Evolutionary conservation across 305 asterid species (phyloP).

Genomic region (Fraxinus sp.): DNA sequence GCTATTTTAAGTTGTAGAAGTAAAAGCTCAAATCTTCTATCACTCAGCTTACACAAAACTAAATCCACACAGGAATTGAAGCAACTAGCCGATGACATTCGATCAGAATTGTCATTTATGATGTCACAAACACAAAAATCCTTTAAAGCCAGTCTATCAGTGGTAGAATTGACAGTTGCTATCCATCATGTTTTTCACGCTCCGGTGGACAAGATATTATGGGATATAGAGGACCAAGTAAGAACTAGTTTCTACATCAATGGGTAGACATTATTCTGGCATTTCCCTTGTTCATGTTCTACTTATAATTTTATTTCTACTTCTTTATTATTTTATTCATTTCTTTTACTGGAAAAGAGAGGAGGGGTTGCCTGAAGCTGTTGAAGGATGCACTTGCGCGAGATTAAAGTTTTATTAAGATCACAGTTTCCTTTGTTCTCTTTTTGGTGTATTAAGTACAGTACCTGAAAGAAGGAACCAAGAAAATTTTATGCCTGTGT

Average conservation of each 20-base stretch:
- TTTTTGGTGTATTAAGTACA: not conserved
- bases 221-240: slow-evolving; percentile 95
- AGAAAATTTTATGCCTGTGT: not conserved
- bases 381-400: not conserved
- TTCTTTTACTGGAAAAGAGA: not conserved
- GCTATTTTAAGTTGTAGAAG: not conserved
- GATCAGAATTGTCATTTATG: slow-evolving; percentile 54
- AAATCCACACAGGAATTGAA: slow-evolving; percentile 63
- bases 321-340: not conserved
- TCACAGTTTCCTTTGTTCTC: not conserved
- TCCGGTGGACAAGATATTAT: slow-evolving; percentile 79
- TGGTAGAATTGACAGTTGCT: slow-evolving; percentile 75
- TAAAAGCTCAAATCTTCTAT: slow-evolving; percentile 10
- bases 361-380: not conserved
- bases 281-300: not conserved
- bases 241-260: slow-evolving; percentile 18
- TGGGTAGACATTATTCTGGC: not conserved
- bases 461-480: not conserved
- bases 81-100: slow-evolving; percentile 75
- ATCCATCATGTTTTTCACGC: slow-evolving; percentile 76
- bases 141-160: slow-evolving; percentile 55
- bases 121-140: slow-evolving; percentile 44
- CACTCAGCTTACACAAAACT: slow-evolving; percentile 24
- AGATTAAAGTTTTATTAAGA: not conserved
- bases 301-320: not conserved